Evolutionary conservation across 805 yeast genomes (phyloP), one percentile per base, ranked within the genome.

Genomic region (Isabelozyma pseudorhagii): DNA sequence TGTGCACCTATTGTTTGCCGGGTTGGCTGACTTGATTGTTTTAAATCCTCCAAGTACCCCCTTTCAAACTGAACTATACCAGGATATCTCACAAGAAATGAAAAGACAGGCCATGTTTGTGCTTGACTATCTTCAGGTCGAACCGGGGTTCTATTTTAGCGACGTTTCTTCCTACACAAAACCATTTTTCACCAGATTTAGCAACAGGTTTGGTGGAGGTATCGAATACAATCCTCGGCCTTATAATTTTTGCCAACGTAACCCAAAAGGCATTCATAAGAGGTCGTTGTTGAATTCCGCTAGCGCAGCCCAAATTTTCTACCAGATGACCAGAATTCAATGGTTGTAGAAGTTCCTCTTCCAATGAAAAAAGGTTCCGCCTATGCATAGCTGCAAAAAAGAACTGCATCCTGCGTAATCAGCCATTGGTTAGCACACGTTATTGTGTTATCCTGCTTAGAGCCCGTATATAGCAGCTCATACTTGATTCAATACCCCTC

Each of bases 271-370:
- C 7, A 29, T 45, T 3, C 46, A 53, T 7, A 48, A 50, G 8
- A 46, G 41, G 13, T 50, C 60, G 3, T 56, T 62, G 39, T 48
- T 63, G 54, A 57, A 58, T 46, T 51, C 54, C 28, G 56, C 59
- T 9, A 54, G 64, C 3, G 64, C 54, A 13, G 58, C 63, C 8
- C 61, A 58, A 47, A 54, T 62, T 7, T 62, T 54, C 45, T 54
- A 55, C 49, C 57, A 50, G 13, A 44, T 50, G 13, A 42, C 45
- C 31, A 51, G 56, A 45, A 27, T 25, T 3, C 17, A 29, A n/a
- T 38, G 36, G 36, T 31, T 31, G 36, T 31, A 31, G n/a, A 29
- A 4, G 7, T 11, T 29, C 4, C 25, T 21, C 5, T 21, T 21
- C 25, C 5, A 3, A 4, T 5, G 3, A 5, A 21, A 21, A 21